phyloP scores from a whole-genome alignment of 495 filamentous ascomycete species.

The Penicillium canariense region DNA sequence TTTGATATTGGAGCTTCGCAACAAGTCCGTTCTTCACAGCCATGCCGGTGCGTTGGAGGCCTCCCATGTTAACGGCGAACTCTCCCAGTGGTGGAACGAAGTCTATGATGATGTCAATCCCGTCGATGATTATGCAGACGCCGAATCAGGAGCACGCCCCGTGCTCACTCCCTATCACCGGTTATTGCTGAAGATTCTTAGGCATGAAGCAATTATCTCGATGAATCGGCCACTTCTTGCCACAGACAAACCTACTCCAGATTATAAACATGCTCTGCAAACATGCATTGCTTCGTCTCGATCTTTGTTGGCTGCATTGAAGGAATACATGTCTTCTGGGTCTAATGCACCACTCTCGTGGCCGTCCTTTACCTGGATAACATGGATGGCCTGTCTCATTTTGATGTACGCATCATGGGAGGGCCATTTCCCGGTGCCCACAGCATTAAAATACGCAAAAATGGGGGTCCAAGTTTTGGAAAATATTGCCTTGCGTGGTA shows the following conservation, averaged over 20 bases:
- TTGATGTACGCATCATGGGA: constrained; percentile 46
- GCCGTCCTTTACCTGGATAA: constrained; percentile 49
- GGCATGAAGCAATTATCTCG: constrained; percentile 46
- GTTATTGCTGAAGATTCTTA: constrained; percentile 34
- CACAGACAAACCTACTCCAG: constrained; percentile 30
- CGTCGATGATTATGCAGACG: constrained; percentile 19
- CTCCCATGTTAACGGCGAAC: constrained; percentile 35
- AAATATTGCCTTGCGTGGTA: constrained; percentile 35
- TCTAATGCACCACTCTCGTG: constrained; percentile 33
- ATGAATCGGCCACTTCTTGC: constrained; percentile 46
- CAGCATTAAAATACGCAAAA: constrained; percentile 35
- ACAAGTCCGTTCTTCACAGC: constrained; percentile 45
- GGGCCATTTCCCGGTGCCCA: constrained; percentile 29
- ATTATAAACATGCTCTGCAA: constrained; percentile 44
- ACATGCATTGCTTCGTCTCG: constrained; percentile 44
- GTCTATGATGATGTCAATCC: constrained; percentile 44
- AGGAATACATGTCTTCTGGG: constrained; percentile 26
- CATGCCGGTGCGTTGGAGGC: constrained; percentile 34
- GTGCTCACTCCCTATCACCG: constrained; percentile 33
- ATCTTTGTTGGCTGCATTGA: constrained; percentile 36
- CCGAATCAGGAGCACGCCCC: background rate
- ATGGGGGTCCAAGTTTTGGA: constrained; percentile 34
- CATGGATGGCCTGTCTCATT: constrained; percentile 51
- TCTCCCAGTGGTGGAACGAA: constrained; percentile 48
- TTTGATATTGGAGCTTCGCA: constrained; percentile 44